Base-by-base conservation (phyloP, 2,329 filamentous ascomycete species). In the Sporothrix sp. region DNA sequence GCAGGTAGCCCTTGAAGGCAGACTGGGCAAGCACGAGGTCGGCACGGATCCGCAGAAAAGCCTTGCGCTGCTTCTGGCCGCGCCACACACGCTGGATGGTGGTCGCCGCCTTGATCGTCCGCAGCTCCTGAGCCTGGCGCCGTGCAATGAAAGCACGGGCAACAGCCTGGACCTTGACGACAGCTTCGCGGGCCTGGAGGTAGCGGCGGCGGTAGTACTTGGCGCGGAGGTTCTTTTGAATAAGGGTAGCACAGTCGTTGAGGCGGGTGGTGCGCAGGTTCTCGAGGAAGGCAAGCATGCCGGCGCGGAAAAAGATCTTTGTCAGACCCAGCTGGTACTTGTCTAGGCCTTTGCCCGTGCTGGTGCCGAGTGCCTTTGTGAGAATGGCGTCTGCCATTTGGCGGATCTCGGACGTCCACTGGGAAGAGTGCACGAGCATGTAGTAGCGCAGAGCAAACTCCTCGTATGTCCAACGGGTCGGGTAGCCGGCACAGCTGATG, bases 301-400 rank as follows among this genome's bases (percentile, higher is more conserved):
- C 93, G 51, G 93, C 93, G 54, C 93, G 85, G 81, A 98, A 98
- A 73, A 98, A 98, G 64, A 98, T 96, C 73, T 98, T 98, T 48
- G 91, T 97, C 58, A 97, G 74, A 70, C 93, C 93, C 57, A 98
- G 79, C 70, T 98, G 93, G 65, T 97, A 98, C 69, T 95, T 98
- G 71, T 97, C 93, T 49, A 83, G 70, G 43, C 84, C 84, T 59
- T 84, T 79, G 53, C 79, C 81, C 38, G 76, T 87, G 58, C 81
- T 82, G 55, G 85, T 82, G 51, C 87, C 91, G 27, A 98, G 75
- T 1, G 90, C 93, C 68, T 90, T 93, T 53, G 80, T 83, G 57
- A 98, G 70, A 61, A 98, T 98, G 18, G 85, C 85, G 65, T 95
- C 87, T 40, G 90, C 93, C 86, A 98, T 95, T 52, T 90, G 76